Evolutionary conservation across 78 protist genomes (phyloP).

Genomic region (Dictyostelium capitatum): DNA sequence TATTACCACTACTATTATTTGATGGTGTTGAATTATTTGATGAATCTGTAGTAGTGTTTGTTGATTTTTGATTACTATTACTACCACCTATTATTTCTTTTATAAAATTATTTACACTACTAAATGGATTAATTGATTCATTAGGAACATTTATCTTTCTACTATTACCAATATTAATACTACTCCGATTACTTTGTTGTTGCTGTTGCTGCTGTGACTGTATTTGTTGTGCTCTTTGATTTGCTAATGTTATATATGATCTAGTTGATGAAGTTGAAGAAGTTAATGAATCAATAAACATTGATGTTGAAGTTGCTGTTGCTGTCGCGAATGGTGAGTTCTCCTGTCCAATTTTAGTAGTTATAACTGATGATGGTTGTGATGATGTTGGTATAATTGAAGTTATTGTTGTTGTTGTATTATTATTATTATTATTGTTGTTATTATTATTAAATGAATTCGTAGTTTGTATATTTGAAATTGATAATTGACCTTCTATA

Average conservation of each 20-base stretch:
- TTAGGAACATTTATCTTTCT: neutral
- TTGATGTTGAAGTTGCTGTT: neutral
- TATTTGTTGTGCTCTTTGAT: neutral
- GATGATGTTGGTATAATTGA: neutral
- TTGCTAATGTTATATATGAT: conserved; percentile 15
- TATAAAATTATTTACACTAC: conserved; percentile 9
- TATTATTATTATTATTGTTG: neutral
- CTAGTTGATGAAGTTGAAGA: conserved; percentile 18
- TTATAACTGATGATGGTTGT: too few relatives aligned
- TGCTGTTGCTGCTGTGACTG: neutral
- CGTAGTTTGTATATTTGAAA: neutral
- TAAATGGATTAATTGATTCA: neutral
- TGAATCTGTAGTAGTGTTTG: neutral
- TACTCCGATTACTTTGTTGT: neutral
- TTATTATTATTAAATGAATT: neutral
- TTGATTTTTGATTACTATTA: neutral
- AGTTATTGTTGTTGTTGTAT: neutral
- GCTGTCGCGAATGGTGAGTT: neutral
- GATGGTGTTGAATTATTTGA: conserved; percentile 7
- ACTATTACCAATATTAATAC: neutral
- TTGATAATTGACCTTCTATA: conserved; percentile 49
- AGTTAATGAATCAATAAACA: neutral
- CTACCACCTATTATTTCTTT: neutral
- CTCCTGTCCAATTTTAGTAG: too few relatives aligned
- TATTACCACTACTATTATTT: neutral